Base-by-base conservation (phyloP, 2,329 filamentous ascomycete genomes). In the Dactylellina leptospora region DNA sequence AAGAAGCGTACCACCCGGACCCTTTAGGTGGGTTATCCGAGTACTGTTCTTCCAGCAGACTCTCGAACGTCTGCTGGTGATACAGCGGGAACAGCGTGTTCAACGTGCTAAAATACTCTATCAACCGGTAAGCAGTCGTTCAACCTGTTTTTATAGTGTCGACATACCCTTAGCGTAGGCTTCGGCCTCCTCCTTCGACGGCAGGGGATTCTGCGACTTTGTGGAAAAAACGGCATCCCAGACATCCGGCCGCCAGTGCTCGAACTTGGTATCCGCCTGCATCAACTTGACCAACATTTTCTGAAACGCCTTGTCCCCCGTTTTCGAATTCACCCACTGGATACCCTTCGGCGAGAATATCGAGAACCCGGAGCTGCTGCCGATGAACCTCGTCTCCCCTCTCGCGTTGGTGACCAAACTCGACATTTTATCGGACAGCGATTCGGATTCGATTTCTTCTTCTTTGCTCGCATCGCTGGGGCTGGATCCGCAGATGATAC, bases 311-410 rank as follows among this genome's bases (percentile, higher is more conserved):
- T 85, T 87, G 78, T 99, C 95, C n/a, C 95, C 95, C 1, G 93
- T 97, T 82, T 96, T 97, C 76, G 95, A 89, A 77, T 97, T 97
- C 58, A 99, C 93, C 95, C 95, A 99, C 79, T 96, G 90, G 59
- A 99, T 96, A 45, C 95, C 95, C 79, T 96, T 96, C 11, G 93
- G 95, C 0, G 93, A 97, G 82, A 99, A 97, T 76, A 99, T 99
- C 60, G 93, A 97, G 80, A 97, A 97, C 2, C 95, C 95, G 1
- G 95, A 99, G 0, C 93, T 97, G 0, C 56, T 84, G 93, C 92
- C 95, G 76, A 97, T 96, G 79, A 96, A 99, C 80, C 95, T 86
- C 5, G 93, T 97, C 82, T 99, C 95, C 60, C 95, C 95, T 74
- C 87, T 90, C 76, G 93, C 92, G 78, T 96, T 97, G 0, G 93